phyloP scores from a whole-genome alignment of 75 land plant species.

The Larix kaempferi region DNA sequence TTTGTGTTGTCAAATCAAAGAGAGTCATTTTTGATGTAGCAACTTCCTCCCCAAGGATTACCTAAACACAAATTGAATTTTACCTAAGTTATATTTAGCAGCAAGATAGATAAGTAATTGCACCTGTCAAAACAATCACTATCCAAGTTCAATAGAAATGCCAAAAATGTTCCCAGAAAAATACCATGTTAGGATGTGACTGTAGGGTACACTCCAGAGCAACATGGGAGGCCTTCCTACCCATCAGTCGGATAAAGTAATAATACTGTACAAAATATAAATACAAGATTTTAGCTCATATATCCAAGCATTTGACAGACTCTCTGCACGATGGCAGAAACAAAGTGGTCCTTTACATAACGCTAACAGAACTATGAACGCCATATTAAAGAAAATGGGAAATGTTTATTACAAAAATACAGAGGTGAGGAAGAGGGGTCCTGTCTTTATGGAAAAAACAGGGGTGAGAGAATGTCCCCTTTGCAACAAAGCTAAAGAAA shows the following conservation, averaged over 20 bases:
- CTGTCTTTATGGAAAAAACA: too few species aligned
- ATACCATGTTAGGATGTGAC: conserved; percentile 97
- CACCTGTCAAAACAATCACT: not conserved
- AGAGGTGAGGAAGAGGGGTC: not conserved
- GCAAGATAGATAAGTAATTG: not conserved
- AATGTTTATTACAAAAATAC: not conserved
- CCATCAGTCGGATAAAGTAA: conserved; percentile 96
- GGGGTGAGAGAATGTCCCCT: too few species aligned
- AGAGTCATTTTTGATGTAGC: conserved; percentile 90
- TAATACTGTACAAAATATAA: conserved; percentile 71
- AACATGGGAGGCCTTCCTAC: conserved; percentile 89
- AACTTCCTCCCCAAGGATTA: conserved; percentile 95
- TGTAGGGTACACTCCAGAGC: conserved; percentile 96
- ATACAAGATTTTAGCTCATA: not conserved
- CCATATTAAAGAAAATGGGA: not conserved
- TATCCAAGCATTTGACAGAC: not conserved
- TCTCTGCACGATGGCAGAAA: not conserved
- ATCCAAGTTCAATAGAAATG: not conserved
- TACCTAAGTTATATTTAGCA: not conserved
- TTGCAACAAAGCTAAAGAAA: too few species aligned
- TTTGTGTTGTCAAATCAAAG: conserved; percentile 88
- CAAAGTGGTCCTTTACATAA: not conserved
- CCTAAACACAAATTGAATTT: conserved; percentile 36
- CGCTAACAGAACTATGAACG: conserved; percentile 1
- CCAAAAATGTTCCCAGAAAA: not conserved